Evolutionary conservation across 768 basidiomycete genomes (phyloP).

Genomic region (Leccinum uliginosum): DNA sequence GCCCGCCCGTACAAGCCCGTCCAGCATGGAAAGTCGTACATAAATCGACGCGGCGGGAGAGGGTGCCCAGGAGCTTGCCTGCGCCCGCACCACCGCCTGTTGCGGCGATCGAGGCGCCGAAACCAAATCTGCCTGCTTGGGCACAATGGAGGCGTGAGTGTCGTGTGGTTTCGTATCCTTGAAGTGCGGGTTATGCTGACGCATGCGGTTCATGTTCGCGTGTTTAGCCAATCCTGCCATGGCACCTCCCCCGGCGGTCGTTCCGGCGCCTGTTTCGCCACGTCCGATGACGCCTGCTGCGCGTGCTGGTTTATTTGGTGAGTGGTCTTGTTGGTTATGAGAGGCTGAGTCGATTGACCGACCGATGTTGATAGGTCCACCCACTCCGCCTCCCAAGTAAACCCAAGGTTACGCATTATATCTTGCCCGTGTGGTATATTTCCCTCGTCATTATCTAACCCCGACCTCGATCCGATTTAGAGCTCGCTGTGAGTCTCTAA

Average conservation of each 20-base stretch:
- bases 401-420: not conserved
- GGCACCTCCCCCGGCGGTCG: constrained; percentile 47
- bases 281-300: constrained; percentile 44
- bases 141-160: constrained; percentile 75
- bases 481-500: not conserved
- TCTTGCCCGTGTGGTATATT: constrained; percentile 1
- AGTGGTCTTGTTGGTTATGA: not conserved
- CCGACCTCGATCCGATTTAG: not conserved
- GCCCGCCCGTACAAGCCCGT: constrained; percentile 45
- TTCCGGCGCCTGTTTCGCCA: constrained; percentile 29
- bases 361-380: constrained; percentile 31
- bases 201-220: not conserved
- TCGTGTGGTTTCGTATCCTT: not conserved
- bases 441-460: constrained; percentile 3
- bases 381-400: constrained; percentile 45
- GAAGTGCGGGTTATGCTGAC: not conserved
- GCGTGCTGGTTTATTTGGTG: constrained; percentile 67
- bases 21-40: constrained; percentile 75
- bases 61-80: constrained; percentile 41
- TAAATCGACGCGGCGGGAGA: constrained; percentile 55
- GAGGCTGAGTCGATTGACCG: not conserved
- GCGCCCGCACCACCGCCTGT: constrained; percentile 28
- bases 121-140: constrained; percentile 68
- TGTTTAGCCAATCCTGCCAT: constrained; percentile 60
- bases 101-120: constrained; percentile 42